Base-by-base conservation (phyloP, 139 green algal genomes). In the Haematococcus lacustris region DNA sequence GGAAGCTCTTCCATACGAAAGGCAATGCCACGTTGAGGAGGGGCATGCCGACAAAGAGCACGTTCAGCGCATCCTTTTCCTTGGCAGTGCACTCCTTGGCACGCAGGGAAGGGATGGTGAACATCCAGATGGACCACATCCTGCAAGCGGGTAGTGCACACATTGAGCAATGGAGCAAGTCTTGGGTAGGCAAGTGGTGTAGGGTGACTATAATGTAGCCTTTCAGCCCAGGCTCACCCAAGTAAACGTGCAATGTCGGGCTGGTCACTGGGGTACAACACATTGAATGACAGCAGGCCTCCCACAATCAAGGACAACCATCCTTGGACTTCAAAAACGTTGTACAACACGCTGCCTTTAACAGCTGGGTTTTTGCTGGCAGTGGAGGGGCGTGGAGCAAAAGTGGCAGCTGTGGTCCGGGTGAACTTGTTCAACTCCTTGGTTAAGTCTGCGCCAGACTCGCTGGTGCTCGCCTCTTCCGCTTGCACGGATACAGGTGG, bases 121-220 rank as follows among this genome's bases (percentile, higher is more conserved):
- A 96, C 91, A 98, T 97, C 94, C 92, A 98, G 68, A 97, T 85
- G 38, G 80, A 90, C 93, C 94, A 98, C 94, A 98, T 98, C 70
- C 89, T 94, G 83, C 71, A 71, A 3, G 40, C 51, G 13, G 47
- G 13, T n/a, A 57, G 47, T n/a, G 47, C 47, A 57, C 17, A 57
- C 13, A 13, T 57, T 59, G 39, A 17, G 4, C 13, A 28, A n/a
- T n/a, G n/a, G n/a, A n/a, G n/a, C n/a, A n/a, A n/a, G n/a, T n/a
- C n/a, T n/a, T n/a, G n/a, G n/a, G n/a, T 26, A 73, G 5, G 7
- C 7, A 25, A 73, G 28, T 41, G 5, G 9, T 32, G 28, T 63
- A 23, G 25, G 9, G 51, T 30, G 21, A 33, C 25, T 13, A 33
- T 30, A 33, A 30, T 6, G 23, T 37, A 38, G 21, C 28, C 26